Percentiles rank a stretch among this genome's conserved stretches.
Evolutionary conservation across 495 filamentous ascomycete genomes (phyloP).

Genomic region (Aspergillus asperescens): DNA sequence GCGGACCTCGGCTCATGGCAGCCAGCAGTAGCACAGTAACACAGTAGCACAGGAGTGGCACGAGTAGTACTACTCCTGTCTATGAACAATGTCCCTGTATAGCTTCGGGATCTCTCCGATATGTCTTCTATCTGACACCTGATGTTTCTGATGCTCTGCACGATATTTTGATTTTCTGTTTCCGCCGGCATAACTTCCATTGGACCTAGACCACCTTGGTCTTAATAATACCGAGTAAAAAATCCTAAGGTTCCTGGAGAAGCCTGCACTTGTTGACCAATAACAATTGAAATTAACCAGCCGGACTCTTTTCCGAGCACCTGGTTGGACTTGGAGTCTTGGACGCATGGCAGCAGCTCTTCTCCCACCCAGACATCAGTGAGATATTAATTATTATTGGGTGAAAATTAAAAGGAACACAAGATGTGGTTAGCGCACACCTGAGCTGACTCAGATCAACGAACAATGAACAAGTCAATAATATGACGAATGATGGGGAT

Average conservation of each 20-base stretch:
- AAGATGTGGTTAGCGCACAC: too few species aligned
- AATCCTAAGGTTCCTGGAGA: too few species aligned
- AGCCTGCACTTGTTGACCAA: background rate
- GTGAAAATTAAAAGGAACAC: too few species aligned
- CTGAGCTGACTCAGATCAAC: too few species aligned
- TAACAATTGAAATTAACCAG: background rate
- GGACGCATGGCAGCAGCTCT: background rate
- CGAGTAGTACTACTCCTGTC: too few species aligned
- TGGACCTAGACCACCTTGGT: too few species aligned
- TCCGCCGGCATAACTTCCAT: too few species aligned
- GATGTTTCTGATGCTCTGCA: background rate
- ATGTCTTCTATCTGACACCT: background rate
- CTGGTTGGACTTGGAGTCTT: background rate
- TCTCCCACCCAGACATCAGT: conserved; percentile 4
- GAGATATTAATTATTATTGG: too few species aligned
- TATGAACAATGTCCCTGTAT: background rate
- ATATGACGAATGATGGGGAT: conserved; percentile 7
- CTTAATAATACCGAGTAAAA: too few species aligned
- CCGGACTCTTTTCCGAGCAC: background rate
- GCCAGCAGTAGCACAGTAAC: too few species aligned
- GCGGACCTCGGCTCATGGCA: conserved; percentile 10
- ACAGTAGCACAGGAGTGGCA: too few species aligned
- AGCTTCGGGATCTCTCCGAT: too few species aligned
- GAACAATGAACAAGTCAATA: background rate
- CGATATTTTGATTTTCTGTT: background rate